phyloP scores from a whole-genome alignment of 176 grass and related monocot species.

The Avena sativa region DNA sequence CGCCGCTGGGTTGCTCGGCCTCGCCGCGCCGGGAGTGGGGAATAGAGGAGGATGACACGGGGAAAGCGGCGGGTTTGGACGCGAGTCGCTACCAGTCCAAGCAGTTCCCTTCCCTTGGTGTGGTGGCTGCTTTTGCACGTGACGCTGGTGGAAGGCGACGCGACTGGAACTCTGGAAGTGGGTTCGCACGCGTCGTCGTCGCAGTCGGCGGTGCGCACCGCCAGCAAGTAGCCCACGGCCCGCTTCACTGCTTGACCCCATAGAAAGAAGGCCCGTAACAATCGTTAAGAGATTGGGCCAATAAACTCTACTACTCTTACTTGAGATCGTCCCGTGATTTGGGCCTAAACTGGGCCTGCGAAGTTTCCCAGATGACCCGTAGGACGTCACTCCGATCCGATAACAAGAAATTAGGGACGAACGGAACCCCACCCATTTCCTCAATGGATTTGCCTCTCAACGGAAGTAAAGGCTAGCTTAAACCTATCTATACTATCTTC shows the following conservation, averaged over 20 bases:
- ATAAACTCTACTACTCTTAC: background rate
- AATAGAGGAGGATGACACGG: background rate
- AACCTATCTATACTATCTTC: background rate
- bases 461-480: conserved; percentile 41
- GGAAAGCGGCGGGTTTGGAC: conserved; percentile 41
- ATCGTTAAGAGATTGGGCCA: background rate
- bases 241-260: background rate
- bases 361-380: background rate
- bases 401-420: conserved; percentile 28
- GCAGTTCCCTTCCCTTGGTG: background rate
- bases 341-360: background rate
- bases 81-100: conserved; percentile 49
- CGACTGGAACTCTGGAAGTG: background rate
- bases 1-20: conserved; percentile 33
- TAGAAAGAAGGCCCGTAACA: background rate
- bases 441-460: conserved; percentile 29
- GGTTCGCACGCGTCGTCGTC: conserved; percentile 33
- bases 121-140: conserved; percentile 33
- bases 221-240: background rate
- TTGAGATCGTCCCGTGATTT: background rate
- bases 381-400: background rate
- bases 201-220: background rate
- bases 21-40: background rate
- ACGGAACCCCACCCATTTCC: background rate
- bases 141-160: conserved; percentile 29